phyloP scores from a whole-genome alignment of 2,329 filamentous ascomycete genomes.

The Botrytis byssoidea region DNA sequence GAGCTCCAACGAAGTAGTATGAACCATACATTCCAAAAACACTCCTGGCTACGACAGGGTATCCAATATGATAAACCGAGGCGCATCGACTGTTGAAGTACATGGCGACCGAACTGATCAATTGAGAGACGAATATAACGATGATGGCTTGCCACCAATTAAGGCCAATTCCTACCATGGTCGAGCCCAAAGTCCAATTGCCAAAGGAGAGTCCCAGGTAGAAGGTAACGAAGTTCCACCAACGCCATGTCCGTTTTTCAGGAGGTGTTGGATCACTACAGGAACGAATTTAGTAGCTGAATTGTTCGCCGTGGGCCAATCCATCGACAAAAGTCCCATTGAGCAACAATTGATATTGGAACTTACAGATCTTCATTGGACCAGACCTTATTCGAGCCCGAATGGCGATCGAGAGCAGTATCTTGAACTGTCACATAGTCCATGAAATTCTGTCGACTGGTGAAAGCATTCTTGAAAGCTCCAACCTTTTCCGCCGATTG shows the following conservation, averaged over 20 bases:
- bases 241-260: conserved; percentile 32
- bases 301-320: conserved; percentile 6
- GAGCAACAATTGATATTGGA: conserved; percentile 39
- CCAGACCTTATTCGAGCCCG: conserved; percentile 26
- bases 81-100: conserved; percentile 43
- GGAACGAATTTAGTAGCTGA: conserved; percentile 23
- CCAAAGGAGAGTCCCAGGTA: conserved; percentile 44
- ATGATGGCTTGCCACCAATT: conserved; percentile 48
- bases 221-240: conserved; percentile 44
- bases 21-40: conserved; percentile 49
- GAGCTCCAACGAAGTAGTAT: conserved; percentile 43
- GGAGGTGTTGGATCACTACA: conserved; percentile 38
- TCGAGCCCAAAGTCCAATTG: conserved; percentile 45
- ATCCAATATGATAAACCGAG: conserved; percentile 45
- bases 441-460: conserved; percentile 27
- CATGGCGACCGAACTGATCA: conserved; percentile 45
- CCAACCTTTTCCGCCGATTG: conserved; percentile 23
- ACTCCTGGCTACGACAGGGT: conserved; percentile 39
- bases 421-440: conserved; percentile 30
- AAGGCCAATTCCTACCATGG: conserved; percentile 45
- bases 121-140: conserved; percentile 45
- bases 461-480: conserved; percentile 30
- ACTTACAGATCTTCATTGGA: conserved; percentile 37
- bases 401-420: conserved; percentile 31
- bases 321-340: background rate